Evolutionary conservation across 164 flowering plant species (phyloP), one percentile per base, ranked within the genome.

Genomic region (Vitis rotundifolia): DNA sequence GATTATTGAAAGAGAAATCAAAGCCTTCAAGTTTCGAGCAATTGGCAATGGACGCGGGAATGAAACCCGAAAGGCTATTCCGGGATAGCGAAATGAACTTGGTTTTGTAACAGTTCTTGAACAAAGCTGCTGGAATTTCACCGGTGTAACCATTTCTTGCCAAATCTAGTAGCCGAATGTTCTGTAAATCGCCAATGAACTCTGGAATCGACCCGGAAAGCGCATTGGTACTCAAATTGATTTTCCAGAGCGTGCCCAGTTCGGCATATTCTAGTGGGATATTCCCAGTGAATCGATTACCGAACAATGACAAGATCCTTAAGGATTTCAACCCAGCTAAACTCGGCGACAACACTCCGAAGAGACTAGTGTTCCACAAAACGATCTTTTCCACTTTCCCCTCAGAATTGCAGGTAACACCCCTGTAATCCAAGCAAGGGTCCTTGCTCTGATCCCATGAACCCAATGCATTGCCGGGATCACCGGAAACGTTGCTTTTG

Each of bases 151-250:
- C 80, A 80, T 96, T 96, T 66, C 79, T 83, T 3, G 98, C 91
- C 85, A 96, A 87, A 84, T 96, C 99, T 52, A 96, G 85, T 66
- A 91, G 80, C 66, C 97, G 79, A 63, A 93, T 83, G 65, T 64
- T 86, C 22, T 76, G 81, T 47, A 88, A 83, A 67, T 86, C 84
- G 10, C 99, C 98, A 2, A 94, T 63, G 69, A 91, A 89, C 53
- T 88, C 93, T 0, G 99, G 99, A 64, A 96, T 82, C 29, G 75
- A 61, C 51, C 99, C 99, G 49, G 90, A 88, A 28, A 96, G 71
- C 3, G 89, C 89, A 84, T 96, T 96, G 53, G 85, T 77, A 71
- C 97, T 93, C 74, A 96, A 74, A 82, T 96, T 93, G 58, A 96
- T 86, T 86, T 93, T 96, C 96, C 97, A 88, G 66, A 96, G 64